Percentiles rank a stretch among this genome's conserved stretches.
These are phyloP conservation scores for Fagus crenata DNA, from an alignment of 306 rosid species.

Conservation along the genomic window DNA sequence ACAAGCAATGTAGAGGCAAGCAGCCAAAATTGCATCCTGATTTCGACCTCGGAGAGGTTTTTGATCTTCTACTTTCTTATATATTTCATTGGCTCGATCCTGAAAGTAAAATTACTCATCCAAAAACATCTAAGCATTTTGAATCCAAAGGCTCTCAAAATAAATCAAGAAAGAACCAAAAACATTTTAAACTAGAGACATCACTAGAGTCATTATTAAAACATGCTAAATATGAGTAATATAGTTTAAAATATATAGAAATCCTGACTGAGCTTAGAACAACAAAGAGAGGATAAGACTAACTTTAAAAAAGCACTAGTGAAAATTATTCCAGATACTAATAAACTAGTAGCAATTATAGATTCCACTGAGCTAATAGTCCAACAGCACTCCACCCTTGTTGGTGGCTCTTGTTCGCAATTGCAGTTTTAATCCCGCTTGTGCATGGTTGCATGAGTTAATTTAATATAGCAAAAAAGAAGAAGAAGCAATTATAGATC, in stretches of 20 bases:
- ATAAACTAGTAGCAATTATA: not conserved
- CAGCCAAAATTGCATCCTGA: conserved; percentile 97
- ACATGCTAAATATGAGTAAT: not conserved
- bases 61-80: conserved; percentile 92
- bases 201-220: not conserved
- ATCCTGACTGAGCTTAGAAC: not conserved
- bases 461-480: no score
- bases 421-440: no score
- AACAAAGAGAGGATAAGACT: not conserved
- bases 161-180: conserved; percentile 5
- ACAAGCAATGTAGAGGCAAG: conserved; percentile 98
- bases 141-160: not conserved
- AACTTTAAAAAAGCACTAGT: not conserved
- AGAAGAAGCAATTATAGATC: not conserved
- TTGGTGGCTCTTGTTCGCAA: no score
- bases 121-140: no score
- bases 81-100: conserved; percentile 99
- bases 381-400: no score
- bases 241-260: not conserved
- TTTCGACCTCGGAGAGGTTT: conserved; percentile 95
- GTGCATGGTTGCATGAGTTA: no score
- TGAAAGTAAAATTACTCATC: conserved; percentile 17
- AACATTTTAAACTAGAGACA: not conserved
- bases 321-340: not conserved
- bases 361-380: not conserved